phyloP scores from a whole-genome alignment of 441 rosid species.

The Populus hybrid region DNA sequence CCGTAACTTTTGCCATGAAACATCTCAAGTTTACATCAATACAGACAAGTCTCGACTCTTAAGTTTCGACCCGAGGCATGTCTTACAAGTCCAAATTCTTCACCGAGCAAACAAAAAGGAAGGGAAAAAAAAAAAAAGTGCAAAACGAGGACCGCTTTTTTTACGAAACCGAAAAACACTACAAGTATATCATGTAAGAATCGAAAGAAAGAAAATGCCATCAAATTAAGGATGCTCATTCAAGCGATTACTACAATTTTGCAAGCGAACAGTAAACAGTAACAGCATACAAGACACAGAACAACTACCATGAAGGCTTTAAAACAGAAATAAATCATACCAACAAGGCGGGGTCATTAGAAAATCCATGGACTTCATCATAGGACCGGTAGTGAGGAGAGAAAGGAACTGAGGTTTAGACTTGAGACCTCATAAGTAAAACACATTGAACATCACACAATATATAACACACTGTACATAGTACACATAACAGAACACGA shows the following conservation, averaged over 20 bases:
- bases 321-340: not conserved
- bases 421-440: not conserved
- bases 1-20: slow-evolving; percentile 13
- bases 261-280: not conserved
- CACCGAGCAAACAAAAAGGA: not conserved
- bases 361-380: not conserved
- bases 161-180: not conserved
- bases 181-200: not conserved
- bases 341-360: not conserved
- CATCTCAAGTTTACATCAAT: slow-evolving; percentile 12
- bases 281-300: not conserved
- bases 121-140: not conserved
- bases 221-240: not conserved
- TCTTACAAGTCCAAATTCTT: not conserved
- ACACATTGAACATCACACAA: not conserved
- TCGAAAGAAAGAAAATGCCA: not conserved
- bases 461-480: not conserved
- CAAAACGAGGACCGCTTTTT: not conserved
- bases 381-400: not conserved
- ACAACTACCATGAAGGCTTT: not conserved
- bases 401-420: not conserved
- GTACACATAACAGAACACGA: not conserved
- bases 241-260: not conserved
- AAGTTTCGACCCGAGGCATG: slow-evolving; percentile 1
- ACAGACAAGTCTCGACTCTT: slow-evolving; percentile 1